Evolutionary conservation across 2,329 filamentous ascomycete species (phyloP).

Genomic region (Cytospora piceae): DNA sequence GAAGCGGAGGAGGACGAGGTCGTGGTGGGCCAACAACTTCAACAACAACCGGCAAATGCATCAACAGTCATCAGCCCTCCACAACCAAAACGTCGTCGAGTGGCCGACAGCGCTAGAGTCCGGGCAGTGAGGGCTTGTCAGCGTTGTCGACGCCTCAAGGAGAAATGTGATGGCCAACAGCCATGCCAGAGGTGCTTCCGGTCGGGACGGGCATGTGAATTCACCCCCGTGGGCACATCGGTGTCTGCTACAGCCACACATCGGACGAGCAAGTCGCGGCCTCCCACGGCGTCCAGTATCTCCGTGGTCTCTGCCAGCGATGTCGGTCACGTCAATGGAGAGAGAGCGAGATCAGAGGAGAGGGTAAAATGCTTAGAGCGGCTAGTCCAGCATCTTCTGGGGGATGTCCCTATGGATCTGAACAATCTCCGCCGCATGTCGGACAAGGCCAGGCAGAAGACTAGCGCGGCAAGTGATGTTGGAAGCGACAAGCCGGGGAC

Average conservation of each 20-base stretch:
- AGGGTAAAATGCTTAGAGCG: slow-evolving; percentile 29
- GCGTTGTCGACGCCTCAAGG: slow-evolving; percentile 33
- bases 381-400: slow-evolving; percentile 31
- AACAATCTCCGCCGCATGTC: slow-evolving; percentile 33
- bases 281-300: background rate
- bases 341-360: slow-evolving; percentile 23
- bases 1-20: background rate
- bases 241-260: background rate
- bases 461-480: slow-evolving; percentile 21
- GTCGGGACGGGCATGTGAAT: slow-evolving; percentile 31
- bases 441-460: slow-evolving; percentile 27
- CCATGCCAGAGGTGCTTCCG: slow-evolving; percentile 31
- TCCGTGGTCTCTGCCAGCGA: background rate
- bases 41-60: background rate
- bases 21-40: slow-evolving; percentile 1
- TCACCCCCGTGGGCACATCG: slow-evolving; percentile 12
- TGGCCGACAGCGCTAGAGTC: slow-evolving; percentile 27
- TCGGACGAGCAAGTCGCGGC: background rate
- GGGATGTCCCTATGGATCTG: slow-evolving; percentile 31
- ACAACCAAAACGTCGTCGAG: slow-evolving; percentile 28
- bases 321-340: background rate
- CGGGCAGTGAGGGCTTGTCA: slow-evolving; percentile 28
- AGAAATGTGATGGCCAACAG: slow-evolving; percentile 33
- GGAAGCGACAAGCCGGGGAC: slow-evolving; percentile 29
- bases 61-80: slow-evolving; percentile 11